Evolutionary conservation across 2,329 filamentous ascomycete species (phyloP).

Genomic region (Aschersonia sp.): DNA sequence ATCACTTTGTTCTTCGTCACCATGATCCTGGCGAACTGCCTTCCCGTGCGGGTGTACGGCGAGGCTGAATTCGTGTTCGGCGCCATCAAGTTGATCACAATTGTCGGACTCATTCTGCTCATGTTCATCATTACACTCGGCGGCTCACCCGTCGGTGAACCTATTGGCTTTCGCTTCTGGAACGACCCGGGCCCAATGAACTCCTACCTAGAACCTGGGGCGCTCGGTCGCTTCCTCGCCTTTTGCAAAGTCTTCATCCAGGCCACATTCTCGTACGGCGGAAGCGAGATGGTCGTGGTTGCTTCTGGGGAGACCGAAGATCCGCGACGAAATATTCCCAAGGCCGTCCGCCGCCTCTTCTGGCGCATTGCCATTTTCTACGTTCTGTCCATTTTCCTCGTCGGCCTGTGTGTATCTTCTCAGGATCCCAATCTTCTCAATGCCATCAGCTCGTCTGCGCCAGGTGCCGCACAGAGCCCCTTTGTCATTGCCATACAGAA

Average conservation of each 20-base stretch:
- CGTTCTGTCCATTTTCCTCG: constrained; percentile 20
- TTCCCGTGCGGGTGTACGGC: constrained; percentile 31
- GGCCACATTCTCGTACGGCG: constrained; percentile 32
- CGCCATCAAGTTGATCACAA: constrained; percentile 32
- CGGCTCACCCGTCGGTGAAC: constrained; percentile 24
- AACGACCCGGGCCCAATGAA: constrained; percentile 26
- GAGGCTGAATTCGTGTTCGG: constrained; percentile 36
- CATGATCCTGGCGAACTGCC: constrained; percentile 22
- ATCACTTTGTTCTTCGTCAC: constrained; percentile 21
- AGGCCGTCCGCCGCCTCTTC: constrained; percentile 17
- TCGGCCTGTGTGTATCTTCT: constrained; percentile 21
- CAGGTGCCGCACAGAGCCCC: constrained; percentile 31
- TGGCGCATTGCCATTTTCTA: constrained; percentile 23
- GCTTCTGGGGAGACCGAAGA: constrained; percentile 20
- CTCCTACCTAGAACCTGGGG: constrained; percentile 21
- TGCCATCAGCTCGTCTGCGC: constrained; percentile 27
- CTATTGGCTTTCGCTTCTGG: constrained; percentile 32
- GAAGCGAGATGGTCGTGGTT: constrained; percentile 23
- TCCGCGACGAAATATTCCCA: constrained; percentile 20
- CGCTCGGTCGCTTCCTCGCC: constrained; percentile 24
- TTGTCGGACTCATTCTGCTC: constrained; percentile 27
- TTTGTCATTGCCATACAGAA: constrained; percentile 40
- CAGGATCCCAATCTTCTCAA: constrained; percentile 25
- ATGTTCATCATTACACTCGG: constrained; percentile 34
- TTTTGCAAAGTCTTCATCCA: constrained; percentile 31